phyloP scores from a whole-genome alignment of 78 protist genomes.

The Creolimax fragrantissima region DNA sequence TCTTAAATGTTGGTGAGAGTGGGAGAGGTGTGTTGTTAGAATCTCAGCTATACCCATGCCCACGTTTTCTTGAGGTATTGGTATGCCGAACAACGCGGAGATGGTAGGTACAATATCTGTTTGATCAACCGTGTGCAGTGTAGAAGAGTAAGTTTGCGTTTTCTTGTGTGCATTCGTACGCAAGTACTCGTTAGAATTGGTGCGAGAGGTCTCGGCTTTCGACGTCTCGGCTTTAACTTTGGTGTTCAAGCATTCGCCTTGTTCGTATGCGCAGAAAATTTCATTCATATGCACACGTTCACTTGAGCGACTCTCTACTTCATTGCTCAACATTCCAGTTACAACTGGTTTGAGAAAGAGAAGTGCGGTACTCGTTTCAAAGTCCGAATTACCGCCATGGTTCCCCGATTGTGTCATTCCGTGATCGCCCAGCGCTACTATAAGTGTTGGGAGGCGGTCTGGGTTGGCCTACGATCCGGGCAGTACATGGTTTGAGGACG shows the following conservation, averaged over 20 bases:
- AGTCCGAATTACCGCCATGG: slow-evolving; percentile 75
- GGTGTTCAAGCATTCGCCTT: too few relatives aligned
- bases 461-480: background rate
- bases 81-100: slow-evolving; percentile 52
- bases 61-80: slow-evolving; percentile 50
- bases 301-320: too few relatives aligned
- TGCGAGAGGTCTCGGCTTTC: background rate
- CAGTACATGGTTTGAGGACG: too few relatives aligned
- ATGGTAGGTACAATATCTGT: slow-evolving; percentile 68
- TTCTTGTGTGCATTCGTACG: background rate
- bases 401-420: slow-evolving; percentile 83
- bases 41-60: slow-evolving; percentile 36
- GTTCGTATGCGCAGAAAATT: too few relatives aligned
- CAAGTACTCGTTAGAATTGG: background rate
- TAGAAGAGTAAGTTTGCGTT: background rate
- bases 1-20: background rate
- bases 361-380: slow-evolving; percentile 47
- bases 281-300: too few relatives aligned
- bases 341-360: slow-evolving; percentile 39
- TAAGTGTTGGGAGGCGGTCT: slow-evolving; percentile 33
- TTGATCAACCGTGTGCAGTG: slow-evolving; percentile 29
- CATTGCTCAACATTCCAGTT: too few relatives aligned
- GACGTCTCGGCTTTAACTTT: too few relatives aligned
- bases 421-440: slow-evolving; percentile 66
- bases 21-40: background rate